Base-by-base conservation (phyloP, 2,329 filamentous ascomycete species). In the Metarhizium brunneum region DNA sequence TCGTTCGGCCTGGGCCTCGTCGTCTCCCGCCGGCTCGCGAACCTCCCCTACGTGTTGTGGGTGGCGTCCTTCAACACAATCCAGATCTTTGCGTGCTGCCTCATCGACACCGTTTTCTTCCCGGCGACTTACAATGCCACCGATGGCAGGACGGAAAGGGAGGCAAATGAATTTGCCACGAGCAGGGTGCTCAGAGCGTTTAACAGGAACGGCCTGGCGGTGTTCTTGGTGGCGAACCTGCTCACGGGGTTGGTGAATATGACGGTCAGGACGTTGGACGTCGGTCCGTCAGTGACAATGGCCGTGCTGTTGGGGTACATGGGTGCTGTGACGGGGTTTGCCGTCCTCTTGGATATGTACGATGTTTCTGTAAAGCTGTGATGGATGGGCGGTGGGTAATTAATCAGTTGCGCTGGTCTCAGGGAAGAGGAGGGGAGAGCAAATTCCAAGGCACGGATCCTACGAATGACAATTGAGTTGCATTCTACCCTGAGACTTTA, bases 11-110 rank as follows among this genome's bases (percentile, higher is more conserved):
- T 90, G 38, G 84, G 84, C 6, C 76, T 95, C 32, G 78, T 78
- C 14, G 90, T 96, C 7, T 97, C 94, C 6, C 86, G 94, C 20
- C 86, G 94, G 1, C 76, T 97, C 56, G 94, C 92, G 8, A 99
- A 99, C 65, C 78, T 96, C 59, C 91, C 94, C 0, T 99, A 99
- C 68, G 81, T 97, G 47, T 76, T 96, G 48, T 97, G 92, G 91
- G 87, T 95, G 7, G 81, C 85, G n/a, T 86, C 90, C 2, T 96
- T 94, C 76, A 99, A 97, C 74, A 86, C 83, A 58, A 77, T 80
- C n/a, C 90, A 96, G 68, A 76, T 99, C 10, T 75, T 89, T 7
- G 78, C 86, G 1, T 96, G 92, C 69, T 91, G 85, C 64, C 68
- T 85, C 14, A 79, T 94, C 29, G 92, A 99, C 69, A 85, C 81